A percentile compares a stretch with the other conserved stretches of the same genome.
Evolutionary conservation across 1,139 yeast genomes (phyloP).

Genomic region (Blastobotrys apis): DNA sequence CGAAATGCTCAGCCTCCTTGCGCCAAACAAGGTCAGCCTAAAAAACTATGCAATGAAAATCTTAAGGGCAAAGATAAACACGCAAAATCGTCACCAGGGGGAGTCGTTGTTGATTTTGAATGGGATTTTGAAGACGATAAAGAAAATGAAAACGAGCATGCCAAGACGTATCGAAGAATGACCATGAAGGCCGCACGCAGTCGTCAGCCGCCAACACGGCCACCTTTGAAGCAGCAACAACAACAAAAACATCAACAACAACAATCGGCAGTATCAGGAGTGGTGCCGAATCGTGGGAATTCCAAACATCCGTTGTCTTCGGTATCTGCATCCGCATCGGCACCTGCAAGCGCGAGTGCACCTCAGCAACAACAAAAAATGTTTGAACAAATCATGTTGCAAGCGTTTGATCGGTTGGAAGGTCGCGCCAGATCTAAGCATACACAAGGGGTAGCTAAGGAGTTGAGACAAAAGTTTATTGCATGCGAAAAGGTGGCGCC

Average conservation of each 20-base stretch:
- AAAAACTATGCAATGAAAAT: not conserved
- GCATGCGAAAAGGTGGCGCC: conserved; percentile 52
- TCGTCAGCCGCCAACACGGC: not conserved
- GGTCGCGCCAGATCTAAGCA: conserved; percentile 14
- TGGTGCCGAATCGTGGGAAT: too few relatives aligned
- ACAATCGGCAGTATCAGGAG: too few relatives aligned
- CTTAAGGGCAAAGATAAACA: not conserved
- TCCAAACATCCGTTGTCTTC: too few relatives aligned
- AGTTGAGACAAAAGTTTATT: conserved; percentile 13
- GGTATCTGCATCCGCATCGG: too few relatives aligned
- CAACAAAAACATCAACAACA: conserved; percentile 8
- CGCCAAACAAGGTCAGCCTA: not conserved
- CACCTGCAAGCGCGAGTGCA: not conserved
- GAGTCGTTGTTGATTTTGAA: conserved; percentile 2
- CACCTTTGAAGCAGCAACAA: not conserved
- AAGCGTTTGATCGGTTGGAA: conserved; percentile 17
- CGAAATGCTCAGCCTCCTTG: not conserved
- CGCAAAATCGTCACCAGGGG: not conserved
- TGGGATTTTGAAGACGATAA: conserved; percentile 16
- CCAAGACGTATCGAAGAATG: conserved; percentile 10
- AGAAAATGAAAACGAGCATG: conserved; percentile 8
- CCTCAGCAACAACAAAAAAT: conserved; percentile 1
- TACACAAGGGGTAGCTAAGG: conserved; percentile 10
- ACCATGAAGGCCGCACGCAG: conserved; percentile 1
- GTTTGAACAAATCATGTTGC: conserved; percentile 14